These are phyloP conservation scores for Lasiodiplodia sp. DNA, from an alignment of 2,329 filamentous ascomycete species.

Conservation along the genomic window DNA sequence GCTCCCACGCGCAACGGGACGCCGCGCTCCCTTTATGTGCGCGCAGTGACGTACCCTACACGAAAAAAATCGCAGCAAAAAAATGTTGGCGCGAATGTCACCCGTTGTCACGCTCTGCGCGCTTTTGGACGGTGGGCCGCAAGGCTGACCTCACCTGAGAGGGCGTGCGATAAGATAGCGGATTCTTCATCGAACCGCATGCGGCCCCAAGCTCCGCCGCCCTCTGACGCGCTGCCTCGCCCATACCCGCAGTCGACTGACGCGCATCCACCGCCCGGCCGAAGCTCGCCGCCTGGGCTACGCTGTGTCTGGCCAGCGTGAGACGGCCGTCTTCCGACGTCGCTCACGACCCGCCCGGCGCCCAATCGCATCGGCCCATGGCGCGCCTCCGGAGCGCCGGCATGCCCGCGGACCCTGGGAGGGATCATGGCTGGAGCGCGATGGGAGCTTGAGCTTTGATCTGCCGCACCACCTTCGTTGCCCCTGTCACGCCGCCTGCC, in stretches of 20 bases:
- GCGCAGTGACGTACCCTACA: neutral
- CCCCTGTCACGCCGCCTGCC: constrained; percentile 26
- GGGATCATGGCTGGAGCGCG: constrained; percentile 16
- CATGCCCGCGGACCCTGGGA: constrained; percentile 26
- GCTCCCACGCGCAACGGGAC: constrained; percentile 6
- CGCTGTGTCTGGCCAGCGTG: constrained; percentile 6
- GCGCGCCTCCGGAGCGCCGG: constrained; percentile 23
- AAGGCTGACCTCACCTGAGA: constrained; percentile 24
- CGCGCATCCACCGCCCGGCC: constrained; percentile 16
- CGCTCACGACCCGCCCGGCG: constrained; percentile 9
- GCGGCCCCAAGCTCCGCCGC: constrained; percentile 6
- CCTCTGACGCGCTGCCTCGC: neutral
- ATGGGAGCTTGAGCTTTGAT: constrained; percentile 11
- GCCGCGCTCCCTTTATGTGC: constrained; percentile 13
- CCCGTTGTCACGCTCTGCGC: constrained; percentile 22
- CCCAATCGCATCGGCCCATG: constrained; percentile 24
- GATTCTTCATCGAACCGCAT: constrained; percentile 11
- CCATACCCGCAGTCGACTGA: constrained; percentile 9
- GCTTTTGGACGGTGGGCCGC: constrained; percentile 10
- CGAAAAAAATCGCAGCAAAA: constrained; percentile 5
- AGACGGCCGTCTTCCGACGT: constrained; percentile 23
- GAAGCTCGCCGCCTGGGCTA: constrained; percentile 12
- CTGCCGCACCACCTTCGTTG: constrained; percentile 17
- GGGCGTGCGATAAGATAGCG: constrained; percentile 19
- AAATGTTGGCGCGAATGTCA: constrained; percentile 5